Percentiles rank a stretch among this genome's conserved stretches.
These are phyloP conservation scores for Ogataea hybrid DNA, from an alignment of 1,139 yeast species.

Conservation along the genomic window DNA sequence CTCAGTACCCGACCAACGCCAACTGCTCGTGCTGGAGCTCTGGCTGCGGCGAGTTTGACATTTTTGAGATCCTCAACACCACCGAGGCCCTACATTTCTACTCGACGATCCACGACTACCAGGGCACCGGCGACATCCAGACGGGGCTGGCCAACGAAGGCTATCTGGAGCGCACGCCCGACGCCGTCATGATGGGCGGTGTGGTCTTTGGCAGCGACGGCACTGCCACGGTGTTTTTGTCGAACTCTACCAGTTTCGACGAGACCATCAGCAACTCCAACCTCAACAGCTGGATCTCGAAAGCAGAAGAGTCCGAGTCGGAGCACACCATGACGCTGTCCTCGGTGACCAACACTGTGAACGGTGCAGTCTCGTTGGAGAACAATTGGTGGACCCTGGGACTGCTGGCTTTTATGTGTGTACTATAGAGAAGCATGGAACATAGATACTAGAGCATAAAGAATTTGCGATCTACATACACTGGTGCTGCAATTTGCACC, in stretches of 20 bases:
- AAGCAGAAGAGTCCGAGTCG: slow-evolving; percentile 13
- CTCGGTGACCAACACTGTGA: slow-evolving; percentile 19
- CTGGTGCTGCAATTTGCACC: too few species aligned
- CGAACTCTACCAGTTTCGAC: slow-evolving; percentile 53
- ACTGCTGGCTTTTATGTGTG: slow-evolving; percentile 1
- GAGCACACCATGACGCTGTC: slow-evolving; percentile 19
- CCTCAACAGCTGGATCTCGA: slow-evolving; percentile 37
- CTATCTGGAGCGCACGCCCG: slow-evolving; percentile 50
- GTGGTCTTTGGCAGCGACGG: slow-evolving; percentile 65
- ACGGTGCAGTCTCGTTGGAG: background rate
- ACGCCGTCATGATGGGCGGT: slow-evolving; percentile 62
- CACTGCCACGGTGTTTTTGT: slow-evolving; percentile 55
- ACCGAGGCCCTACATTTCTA: slow-evolving; percentile 56
- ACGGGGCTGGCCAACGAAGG: slow-evolving; percentile 59
- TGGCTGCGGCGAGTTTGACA: slow-evolving; percentile 83
- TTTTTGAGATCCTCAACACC: slow-evolving; percentile 60
- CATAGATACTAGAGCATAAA: background rate
- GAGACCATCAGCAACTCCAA: slow-evolving; percentile 36
- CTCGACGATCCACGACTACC: slow-evolving; percentile 71
- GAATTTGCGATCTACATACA: too few species aligned
- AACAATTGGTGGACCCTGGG: slow-evolving; percentile 4
- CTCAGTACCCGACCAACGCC: slow-evolving; percentile 62
- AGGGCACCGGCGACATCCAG: slow-evolving; percentile 60
- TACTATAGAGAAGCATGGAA: background rate
- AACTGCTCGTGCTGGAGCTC: slow-evolving; percentile 75